These are phyloP conservation scores for Chytriomyces confervae DNA, from an alignment of 192 early-diverging fungal species.

Conservation along the genomic window DNA sequence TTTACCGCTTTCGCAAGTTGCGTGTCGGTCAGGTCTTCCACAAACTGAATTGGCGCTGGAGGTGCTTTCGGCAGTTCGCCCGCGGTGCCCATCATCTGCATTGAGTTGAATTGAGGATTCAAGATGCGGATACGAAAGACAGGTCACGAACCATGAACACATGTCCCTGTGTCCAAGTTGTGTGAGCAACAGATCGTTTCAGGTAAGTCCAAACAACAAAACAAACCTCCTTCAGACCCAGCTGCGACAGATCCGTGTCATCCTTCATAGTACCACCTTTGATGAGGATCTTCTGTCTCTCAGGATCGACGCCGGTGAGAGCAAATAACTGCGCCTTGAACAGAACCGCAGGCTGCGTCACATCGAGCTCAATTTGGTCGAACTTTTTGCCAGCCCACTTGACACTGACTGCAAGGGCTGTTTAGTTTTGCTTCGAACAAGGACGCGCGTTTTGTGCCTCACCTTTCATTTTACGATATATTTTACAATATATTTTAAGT, in stretches of 20 bases:
- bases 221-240: constrained; percentile 7
- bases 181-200: too few species aligned
- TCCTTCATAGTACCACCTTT: constrained; percentile 93
- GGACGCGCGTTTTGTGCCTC: not conserved
- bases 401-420: constrained; percentile 67
- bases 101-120: too few species aligned
- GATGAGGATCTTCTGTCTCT: constrained; percentile 91
- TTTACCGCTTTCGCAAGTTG: constrained; percentile 82
- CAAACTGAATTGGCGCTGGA: constrained; percentile 69
- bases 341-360: constrained; percentile 71
- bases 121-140: too few species aligned
- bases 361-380: constrained; percentile 76
- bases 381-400: constrained; percentile 93
- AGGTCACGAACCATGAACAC: too few species aligned
- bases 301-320: constrained; percentile 88
- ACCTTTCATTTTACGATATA: not conserved
- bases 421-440: not conserved
- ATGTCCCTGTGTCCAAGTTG: too few species aligned
- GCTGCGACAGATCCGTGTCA: constrained; percentile 18
- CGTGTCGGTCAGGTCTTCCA: constrained; percentile 92
- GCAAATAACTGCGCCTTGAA: constrained; percentile 92
- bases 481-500: too few species aligned
- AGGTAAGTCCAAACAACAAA: too few species aligned
- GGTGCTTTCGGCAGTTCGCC: constrained; percentile 92
- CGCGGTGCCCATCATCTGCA: constrained; percentile 92